Evolutionary conservation across 345 rosid species (phyloP).

Genomic region (Excoecaria agallocha): DNA sequence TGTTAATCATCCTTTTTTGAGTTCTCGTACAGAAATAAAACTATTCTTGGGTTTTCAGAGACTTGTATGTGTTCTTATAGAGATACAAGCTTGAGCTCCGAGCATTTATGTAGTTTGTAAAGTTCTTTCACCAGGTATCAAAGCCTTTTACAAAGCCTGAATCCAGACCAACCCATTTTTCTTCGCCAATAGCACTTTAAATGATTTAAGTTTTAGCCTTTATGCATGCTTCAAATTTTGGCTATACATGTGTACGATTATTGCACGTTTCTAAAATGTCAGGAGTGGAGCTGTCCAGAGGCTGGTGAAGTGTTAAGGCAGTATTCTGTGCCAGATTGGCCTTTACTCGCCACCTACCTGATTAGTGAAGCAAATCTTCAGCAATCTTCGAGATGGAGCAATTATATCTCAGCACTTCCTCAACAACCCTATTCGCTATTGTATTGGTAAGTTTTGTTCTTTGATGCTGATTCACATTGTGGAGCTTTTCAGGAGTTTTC

Average conservation of each 20-base stretch:
- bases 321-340: slow-evolving; percentile 93
- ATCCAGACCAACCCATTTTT: too few species aligned
- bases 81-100: background rate
- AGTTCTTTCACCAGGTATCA: background rate
- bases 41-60: too few species aligned
- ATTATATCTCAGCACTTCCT: slow-evolving; percentile 86
- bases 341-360: slow-evolving; percentile 76
- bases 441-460: slow-evolving; percentile 56
- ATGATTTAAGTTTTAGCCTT: background rate
- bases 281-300: slow-evolving; percentile 76
- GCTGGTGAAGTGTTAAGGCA: slow-evolving; percentile 70
- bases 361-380: slow-evolving; percentile 85
- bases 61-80: background rate
- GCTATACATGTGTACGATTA: background rate
- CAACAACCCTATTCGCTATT: slow-evolving; percentile 88
- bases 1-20: background rate
- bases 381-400: slow-evolving; percentile 76
- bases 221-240: background rate
- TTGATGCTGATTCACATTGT: background rate
- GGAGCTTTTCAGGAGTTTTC: slow-evolving; percentile 18
- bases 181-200: too few species aligned
- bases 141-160: too few species aligned
- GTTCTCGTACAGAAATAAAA: background rate
- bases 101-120: background rate
- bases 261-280: slow-evolving; percentile 11